phyloP scores from a whole-genome alignment of 1,139 yeast species.

The Taiozyma sp. region DNA sequence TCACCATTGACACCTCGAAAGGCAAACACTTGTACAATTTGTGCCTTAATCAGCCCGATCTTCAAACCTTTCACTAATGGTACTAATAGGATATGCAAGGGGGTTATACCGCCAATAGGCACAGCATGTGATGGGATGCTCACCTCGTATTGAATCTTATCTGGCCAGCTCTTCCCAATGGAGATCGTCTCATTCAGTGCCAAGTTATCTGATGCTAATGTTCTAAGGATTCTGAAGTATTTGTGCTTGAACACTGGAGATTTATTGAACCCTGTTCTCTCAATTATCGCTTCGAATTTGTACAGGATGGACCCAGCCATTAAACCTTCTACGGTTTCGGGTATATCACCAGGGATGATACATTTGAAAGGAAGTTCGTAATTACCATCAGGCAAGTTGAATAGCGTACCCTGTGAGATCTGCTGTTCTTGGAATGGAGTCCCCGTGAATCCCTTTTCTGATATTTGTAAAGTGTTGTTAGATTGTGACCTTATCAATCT shows the following conservation, averaged over 20 bases:
- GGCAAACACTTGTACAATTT: conserved; percentile 49
- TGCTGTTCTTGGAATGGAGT: conserved; percentile 33
- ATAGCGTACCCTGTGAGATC: conserved; percentile 27
- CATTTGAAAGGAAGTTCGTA: conserved; percentile 61
- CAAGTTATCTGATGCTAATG: conserved; percentile 47
- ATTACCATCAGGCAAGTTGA: conserved; percentile 57
- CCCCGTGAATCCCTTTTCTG: conserved; percentile 25
- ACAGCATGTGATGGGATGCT: conserved; percentile 52
- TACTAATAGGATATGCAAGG: conserved; percentile 47
- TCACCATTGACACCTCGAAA: conserved; percentile 34
- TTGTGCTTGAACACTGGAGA: conserved; percentile 28
- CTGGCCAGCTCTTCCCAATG: conserved; percentile 61
- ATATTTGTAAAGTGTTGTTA: conserved; percentile 22
- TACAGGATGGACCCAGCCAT: conserved; percentile 53
- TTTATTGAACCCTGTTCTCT: conserved; percentile 36
- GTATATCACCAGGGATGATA: conserved; percentile 51
- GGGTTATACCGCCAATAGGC: conserved; percentile 54
- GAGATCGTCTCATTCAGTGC: conserved; percentile 51
- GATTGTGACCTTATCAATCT: conserved; percentile 20
- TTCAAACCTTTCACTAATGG: conserved; percentile 57
- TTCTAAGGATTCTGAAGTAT: conserved; percentile 46
- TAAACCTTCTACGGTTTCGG: conserved; percentile 68
- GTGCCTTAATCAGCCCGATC: conserved; percentile 42
- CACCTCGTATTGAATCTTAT: conserved; percentile 60
- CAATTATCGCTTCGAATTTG: conserved; percentile 49